Evolutionary conservation across 768 basidiomycete genomes (phyloP).

Genomic region (Candolleomyces aberdarensis): DNA sequence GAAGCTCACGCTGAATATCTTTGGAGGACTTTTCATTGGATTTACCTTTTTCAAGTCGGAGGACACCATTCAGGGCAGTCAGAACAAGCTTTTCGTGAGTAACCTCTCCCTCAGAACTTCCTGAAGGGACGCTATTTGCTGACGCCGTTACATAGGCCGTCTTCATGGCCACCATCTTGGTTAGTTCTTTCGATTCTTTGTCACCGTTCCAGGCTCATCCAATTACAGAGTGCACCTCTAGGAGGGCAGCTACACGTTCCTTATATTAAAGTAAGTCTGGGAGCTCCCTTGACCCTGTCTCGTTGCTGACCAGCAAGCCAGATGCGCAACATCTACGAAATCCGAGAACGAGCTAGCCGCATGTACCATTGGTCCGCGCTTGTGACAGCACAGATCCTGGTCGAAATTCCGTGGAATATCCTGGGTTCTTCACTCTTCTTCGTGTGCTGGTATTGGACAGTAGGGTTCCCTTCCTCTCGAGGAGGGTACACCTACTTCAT

Average conservation of each 20-base stretch:
- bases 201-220: neutral
- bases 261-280: conserved; percentile 42
- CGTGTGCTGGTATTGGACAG: conserved; percentile 73
- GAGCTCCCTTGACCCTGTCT: neutral
- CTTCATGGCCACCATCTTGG: conserved; percentile 53
- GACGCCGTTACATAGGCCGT: conserved; percentile 35
- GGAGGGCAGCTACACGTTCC: conserved; percentile 63
- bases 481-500: conserved; percentile 60
- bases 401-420: conserved; percentile 67
- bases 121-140: conserved; percentile 3
- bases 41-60: conserved; percentile 66
- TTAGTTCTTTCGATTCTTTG: conserved; percentile 17
- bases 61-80: conserved; percentile 50
- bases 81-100: conserved; percentile 65
- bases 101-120: conserved; percentile 6
- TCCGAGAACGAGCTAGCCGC: conserved; percentile 61
- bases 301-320: conserved; percentile 4
- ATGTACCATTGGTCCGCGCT: conserved; percentile 68
- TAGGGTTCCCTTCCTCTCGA: conserved; percentile 52
- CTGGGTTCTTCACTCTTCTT: conserved; percentile 59
- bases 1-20: conserved; percentile 54
- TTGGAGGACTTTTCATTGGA: conserved; percentile 53
- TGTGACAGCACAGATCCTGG: conserved; percentile 50
- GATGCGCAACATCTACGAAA: conserved; percentile 62
- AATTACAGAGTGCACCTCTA: conserved; percentile 42